Percentiles rank a stretch among this genome's conserved stretches.
Evolutionary conservation across 345 rosid species (phyloP).

Genomic region (Sonneratia caseolaris): DNA sequence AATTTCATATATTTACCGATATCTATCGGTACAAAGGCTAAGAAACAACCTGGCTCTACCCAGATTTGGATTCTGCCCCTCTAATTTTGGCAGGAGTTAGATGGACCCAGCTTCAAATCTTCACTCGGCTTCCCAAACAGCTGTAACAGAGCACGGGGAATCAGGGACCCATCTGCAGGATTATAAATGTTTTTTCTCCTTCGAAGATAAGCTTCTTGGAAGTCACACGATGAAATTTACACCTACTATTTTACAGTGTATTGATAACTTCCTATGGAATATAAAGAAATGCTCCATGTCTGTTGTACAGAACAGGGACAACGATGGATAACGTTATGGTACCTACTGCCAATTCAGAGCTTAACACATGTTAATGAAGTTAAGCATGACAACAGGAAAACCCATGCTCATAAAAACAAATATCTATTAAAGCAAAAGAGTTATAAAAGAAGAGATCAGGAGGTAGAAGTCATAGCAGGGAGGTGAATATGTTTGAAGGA

Average conservation of each 20-base stretch:
- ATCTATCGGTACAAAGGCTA: no score
- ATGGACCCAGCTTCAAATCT: constrained; percentile 21
- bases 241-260: constrained; percentile 68
- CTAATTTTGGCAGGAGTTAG: not conserved
- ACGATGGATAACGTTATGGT: constrained; percentile 54
- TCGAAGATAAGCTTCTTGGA: constrained; percentile 38
- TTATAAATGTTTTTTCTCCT: constrained; percentile 49
- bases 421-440: not conserved
- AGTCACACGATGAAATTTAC: constrained; percentile 63
- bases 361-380: not conserved
- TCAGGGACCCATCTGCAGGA: not conserved
- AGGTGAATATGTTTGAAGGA: not conserved
- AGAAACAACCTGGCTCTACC: no score
- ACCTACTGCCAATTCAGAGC: constrained; percentile 38
- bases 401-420: not conserved
- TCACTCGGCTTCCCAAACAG: not conserved
- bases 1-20: no score
- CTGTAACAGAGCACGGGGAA: not conserved
- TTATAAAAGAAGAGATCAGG: not conserved
- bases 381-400: not conserved
- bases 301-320: constrained; percentile 70
- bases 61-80: no score
- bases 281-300: constrained; percentile 49
- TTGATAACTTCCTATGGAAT: constrained; percentile 51
- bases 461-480: not conserved